A percentile compares a stretch with the other conserved stretches of the same genome.
phyloP scores from a whole-genome alignment of 2,329 filamentous ascomycete species.

The Davidsoniella eucalypti region DNA sequence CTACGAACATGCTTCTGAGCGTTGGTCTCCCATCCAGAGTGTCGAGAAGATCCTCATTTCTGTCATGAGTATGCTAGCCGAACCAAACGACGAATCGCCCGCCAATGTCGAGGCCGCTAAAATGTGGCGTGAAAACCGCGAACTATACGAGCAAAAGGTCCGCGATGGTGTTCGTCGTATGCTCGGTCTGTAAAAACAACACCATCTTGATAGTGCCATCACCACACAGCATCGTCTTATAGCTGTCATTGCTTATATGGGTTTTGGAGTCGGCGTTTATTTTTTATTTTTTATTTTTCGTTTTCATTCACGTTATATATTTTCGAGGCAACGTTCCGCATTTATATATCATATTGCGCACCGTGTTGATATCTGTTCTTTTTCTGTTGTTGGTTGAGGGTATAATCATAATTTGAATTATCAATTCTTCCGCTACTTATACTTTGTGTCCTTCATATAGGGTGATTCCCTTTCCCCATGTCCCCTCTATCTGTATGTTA shows the following conservation, averaged over 20 bases:
- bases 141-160: constrained; percentile 76
- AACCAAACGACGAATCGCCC: constrained; percentile 92
- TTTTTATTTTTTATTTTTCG: too few species aligned
- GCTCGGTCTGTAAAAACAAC: constrained; percentile 47
- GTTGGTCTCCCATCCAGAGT: constrained; percentile 92
- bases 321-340: too few species aligned
- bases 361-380: neutral
- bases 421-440: neutral
- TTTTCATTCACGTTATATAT: neutral
- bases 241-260: neutral
- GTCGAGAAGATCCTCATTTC: constrained; percentile 95
- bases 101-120: constrained; percentile 93
- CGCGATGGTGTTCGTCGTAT: constrained; percentile 65
- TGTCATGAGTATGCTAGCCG: constrained; percentile 96
- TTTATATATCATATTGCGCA: neutral
- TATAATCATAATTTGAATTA: constrained; percentile 11
- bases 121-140: constrained; percentile 78
- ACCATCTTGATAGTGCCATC: too few species aligned
- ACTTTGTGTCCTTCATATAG: neutral
- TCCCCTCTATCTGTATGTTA: neutral
- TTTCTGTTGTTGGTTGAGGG: neutral
- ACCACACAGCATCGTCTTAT: neutral
- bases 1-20: constrained; percentile 90
- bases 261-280: neutral
- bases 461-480: neutral